phyloP scores from a whole-genome alignment of 2,329 filamentous ascomycete species.

The Chaetomium olivaceum region DNA sequence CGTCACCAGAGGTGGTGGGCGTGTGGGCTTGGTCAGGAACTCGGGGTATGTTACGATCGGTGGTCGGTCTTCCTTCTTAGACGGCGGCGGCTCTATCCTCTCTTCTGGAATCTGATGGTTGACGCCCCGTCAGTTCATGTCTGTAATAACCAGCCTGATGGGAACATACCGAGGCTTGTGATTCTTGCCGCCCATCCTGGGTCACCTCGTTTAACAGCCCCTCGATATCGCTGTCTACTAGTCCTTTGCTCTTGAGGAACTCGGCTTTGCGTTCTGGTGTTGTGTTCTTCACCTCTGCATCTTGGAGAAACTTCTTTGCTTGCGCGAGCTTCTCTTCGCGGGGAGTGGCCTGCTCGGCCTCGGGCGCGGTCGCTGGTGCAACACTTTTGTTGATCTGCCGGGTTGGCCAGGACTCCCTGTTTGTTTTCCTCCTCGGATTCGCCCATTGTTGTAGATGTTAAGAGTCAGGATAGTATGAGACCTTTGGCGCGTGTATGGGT shows the following conservation, averaged over 20 bases:
- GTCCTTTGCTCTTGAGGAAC: slow-evolving; percentile 77
- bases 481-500: not conserved
- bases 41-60: slow-evolving; percentile 72
- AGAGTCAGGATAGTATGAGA: not conserved
- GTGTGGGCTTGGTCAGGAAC: slow-evolving; percentile 60
- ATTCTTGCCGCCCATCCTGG: slow-evolving; percentile 19
- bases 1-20: slow-evolving; percentile 63
- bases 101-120: slow-evolving; percentile 28
- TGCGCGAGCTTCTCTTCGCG: slow-evolving; percentile 54
- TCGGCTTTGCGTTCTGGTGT: slow-evolving; percentile 70
- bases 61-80: slow-evolving; percentile 45
- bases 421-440: slow-evolving; percentile 29
- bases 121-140: slow-evolving; percentile 6
- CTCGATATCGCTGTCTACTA: slow-evolving; percentile 67
- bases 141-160: not conserved
- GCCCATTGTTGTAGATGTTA: slow-evolving; percentile 27
- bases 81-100: slow-evolving; percentile 14
- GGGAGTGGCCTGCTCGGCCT: slow-evolving; percentile 7
- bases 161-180: slow-evolving; percentile 18
- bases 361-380: slow-evolving; percentile 11
- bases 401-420: slow-evolving; percentile 28
- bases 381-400: slow-evolving; percentile 21
- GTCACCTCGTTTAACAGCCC: slow-evolving; percentile 53
- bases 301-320: slow-evolving; percentile 73
- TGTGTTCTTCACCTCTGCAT: slow-evolving; percentile 69